Evolutionary conservation across 2,329 filamentous ascomycete genomes (phyloP).

Genomic region (Talaromyces rugulosus): DNA sequence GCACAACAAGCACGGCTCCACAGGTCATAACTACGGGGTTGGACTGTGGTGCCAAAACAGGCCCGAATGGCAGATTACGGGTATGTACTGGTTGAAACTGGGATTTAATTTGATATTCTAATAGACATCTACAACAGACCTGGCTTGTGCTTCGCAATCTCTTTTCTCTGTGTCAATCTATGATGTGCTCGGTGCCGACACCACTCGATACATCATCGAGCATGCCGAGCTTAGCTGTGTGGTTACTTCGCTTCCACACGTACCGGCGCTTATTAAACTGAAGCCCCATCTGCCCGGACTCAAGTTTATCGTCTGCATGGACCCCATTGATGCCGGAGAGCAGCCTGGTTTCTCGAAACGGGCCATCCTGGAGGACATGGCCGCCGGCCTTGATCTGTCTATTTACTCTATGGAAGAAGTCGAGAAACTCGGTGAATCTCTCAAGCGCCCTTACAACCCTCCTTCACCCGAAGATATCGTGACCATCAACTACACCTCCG

Average conservation of each 20-base stretch:
- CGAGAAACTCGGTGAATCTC: slow-evolving; percentile 71
- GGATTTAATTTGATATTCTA: background rate
- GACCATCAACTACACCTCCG: slow-evolving; percentile 68
- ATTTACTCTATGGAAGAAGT: slow-evolving; percentile 78
- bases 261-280: slow-evolving; percentile 76
- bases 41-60: slow-evolving; percentile 85
- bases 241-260: slow-evolving; percentile 73
- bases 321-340: slow-evolving; percentile 77
- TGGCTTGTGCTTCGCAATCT: slow-evolving; percentile 80
- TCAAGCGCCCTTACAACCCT: slow-evolving; percentile 65
- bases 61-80: slow-evolving; percentile 82
- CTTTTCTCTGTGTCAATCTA: slow-evolving; percentile 92
- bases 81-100: slow-evolving; percentile 36
- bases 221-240: slow-evolving; percentile 74
- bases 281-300: slow-evolving; percentile 71
- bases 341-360: slow-evolving; percentile 72
- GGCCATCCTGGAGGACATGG: slow-evolving; percentile 70
- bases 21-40: slow-evolving; percentile 64
- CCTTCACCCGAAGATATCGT: slow-evolving; percentile 71
- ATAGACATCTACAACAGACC: slow-evolving; percentile 50
- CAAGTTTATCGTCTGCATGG: slow-evolving; percentile 84
- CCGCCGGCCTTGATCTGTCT: slow-evolving; percentile 66
- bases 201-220: slow-evolving; percentile 93
- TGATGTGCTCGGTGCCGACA: slow-evolving; percentile 87
- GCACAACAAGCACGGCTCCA: slow-evolving; percentile 67